Base-by-base conservation (phyloP, 257 asterid species). In the Salvia rosmarinus region DNA sequence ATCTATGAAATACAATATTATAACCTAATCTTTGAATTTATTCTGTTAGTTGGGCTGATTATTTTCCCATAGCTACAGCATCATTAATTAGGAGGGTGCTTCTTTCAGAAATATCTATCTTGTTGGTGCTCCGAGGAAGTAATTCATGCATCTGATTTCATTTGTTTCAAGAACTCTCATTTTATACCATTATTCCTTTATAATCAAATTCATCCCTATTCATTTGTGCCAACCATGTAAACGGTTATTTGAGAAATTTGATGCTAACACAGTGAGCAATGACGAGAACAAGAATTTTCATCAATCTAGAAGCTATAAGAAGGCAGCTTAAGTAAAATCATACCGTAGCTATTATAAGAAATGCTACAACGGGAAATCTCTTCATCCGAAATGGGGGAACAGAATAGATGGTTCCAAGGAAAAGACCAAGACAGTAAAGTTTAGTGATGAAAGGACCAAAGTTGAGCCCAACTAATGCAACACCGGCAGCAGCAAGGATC, bases 301-400 rank as follows among this genome's bases (percentile, higher is more conserved):
- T 74, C 44, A 47, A 46, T 46, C 13, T 12, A 46, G 73, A 44
- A 63, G 50, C 70, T 42, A 61, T 72, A 44, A 19, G 49, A 25
- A 63, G 71, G 4, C 16, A 68, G 21, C 64, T 23, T 14, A n/a
- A 59, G 11, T 19, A 40, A 61, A 76, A 70, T 17, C 82, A 30
- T 85, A 93, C 98, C 94, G 95, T 94, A 81, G 96, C 97, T 67
- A 94, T 94, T 64, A 94, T 94, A 64, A 94, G 95, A 84, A 91
- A 95, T 52, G 99, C 98, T 40, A 85, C 35, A 58, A 88, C 88
- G 9, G 98, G 88, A 81, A 58, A 85, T 85, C 87, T 87, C 87
- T 91, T 95, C 98, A 95, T 77, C 68, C 99, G 90, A 71, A 95
- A 87, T 49, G 99, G 99, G 49, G 99, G 99, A 69, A 91, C 99